Base-by-base conservation (phyloP, 495 filamentous ascomycete species). In the Podospora australis region DNA sequence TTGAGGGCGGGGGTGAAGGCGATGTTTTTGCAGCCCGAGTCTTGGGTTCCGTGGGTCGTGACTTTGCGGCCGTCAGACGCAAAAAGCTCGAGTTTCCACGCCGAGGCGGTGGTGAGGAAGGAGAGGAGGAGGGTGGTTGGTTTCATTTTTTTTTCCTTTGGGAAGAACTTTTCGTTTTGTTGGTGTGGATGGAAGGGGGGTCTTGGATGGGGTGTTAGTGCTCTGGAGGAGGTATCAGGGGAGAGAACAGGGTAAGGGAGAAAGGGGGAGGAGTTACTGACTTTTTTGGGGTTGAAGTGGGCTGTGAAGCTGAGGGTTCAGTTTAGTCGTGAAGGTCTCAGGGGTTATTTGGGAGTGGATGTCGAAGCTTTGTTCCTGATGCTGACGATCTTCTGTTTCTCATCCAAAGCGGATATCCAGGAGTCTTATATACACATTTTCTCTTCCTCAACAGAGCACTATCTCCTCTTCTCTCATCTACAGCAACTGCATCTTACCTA, bases 1-100 rank as follows among this genome's bases (percentile, higher is more conserved):
- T 52, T 52, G 34, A 46, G 43, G 7, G 30, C 35, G 8, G 49
- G 49, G 3, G 35, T 52, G 21, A 52, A 52, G n/a, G 13, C 36
- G 20, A 52, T 46, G 43, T 52, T 46, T n/a, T 46, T 46, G 43
- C 49, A 52, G 35, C 49, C 43, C 34, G 35, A 46, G 49, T 46
- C 36, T 11, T 3, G 8, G 25, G 25, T 41, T 42, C 43, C 49
- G 43, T 34, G 26, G 28, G 39, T 46, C 36, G 11, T 35, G 20
- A 23, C 13, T 14, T 42, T 41, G 36, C 49, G 42, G 9, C 36
- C 43, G 49, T 46, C 49, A 7, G 17, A 16, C 17, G 42, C 19
- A 9, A 8, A 30, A 19, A 52, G 49, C 13, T 46, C 35, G 25
- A 52, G 49, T 2, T 35, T 45, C 49, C 49, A 52, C 41, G 41